Percentiles rank a stretch among this genome's conserved stretches.
These are phyloP conservation scores for Schizophyllum commune DNA, from an alignment of 1,284 basidiomycete species.

Conservation along the genomic window DNA sequence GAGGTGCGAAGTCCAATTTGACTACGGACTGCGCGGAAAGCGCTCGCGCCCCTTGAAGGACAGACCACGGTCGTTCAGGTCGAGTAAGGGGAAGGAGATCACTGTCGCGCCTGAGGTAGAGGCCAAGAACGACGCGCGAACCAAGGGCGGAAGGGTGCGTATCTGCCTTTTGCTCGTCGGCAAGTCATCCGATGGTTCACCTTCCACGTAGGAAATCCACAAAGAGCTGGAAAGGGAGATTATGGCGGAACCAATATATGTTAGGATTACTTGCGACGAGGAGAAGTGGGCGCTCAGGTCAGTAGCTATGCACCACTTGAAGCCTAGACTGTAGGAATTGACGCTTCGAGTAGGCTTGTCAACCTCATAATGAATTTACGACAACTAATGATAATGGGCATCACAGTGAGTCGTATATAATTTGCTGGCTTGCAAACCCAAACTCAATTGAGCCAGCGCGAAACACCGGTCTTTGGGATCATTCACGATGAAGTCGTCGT, in stretches of 20 bases:
- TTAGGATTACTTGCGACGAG: conserved; percentile 19
- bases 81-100: conserved; percentile 62
- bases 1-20: conserved; percentile 76
- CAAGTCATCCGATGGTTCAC: not conserved
- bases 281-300: conserved; percentile 26
- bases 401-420: conserved; percentile 30
- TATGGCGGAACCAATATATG: conserved; percentile 44
- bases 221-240: conserved; percentile 74
- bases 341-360: conserved; percentile 10
- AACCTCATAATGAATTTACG: conserved; percentile 30
- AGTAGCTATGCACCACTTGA: not conserved
- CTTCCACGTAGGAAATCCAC: conserved; percentile 49
- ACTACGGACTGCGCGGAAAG: conserved; percentile 60
- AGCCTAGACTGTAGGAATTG: not conserved
- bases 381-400: conserved; percentile 40
- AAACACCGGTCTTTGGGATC: conserved; percentile 68
- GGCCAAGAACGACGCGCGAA: conserved; percentile 47
- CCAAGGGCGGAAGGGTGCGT: conserved; percentile 55
- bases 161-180: not conserved
- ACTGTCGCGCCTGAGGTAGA: conserved; percentile 51
- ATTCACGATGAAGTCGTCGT: conserved; percentile 46
- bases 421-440: not conserved
- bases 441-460: conserved; percentile 39
- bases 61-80: conserved; percentile 55
- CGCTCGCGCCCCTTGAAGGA: conserved; percentile 43